A percentile compares a stretch with the other conserved stretches of the same genome.
phyloP scores from a whole-genome alignment of 169 alveolate genomes.

The Cryptosporidium meleagridis region DNA sequence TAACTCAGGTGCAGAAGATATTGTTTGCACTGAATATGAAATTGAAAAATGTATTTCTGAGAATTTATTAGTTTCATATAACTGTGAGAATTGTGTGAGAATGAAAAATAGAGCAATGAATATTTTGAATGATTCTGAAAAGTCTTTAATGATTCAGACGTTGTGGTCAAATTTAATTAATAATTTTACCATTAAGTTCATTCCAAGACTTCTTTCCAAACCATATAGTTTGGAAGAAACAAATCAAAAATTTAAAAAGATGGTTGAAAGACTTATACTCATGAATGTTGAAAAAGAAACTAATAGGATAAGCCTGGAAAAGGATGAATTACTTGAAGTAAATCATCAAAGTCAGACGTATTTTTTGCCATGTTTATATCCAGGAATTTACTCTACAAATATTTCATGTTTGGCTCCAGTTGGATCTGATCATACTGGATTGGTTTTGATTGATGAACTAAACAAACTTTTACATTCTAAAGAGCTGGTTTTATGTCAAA shows the following conservation, averaged over 20 bases:
- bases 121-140: conserved; percentile 21
- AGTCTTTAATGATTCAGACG: conserved; percentile 74
- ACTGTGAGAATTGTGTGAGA: conserved; percentile 19
- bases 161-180: conserved; percentile 82
- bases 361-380: background rate
- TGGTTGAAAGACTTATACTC: conserved; percentile 38
- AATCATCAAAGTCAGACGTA: background rate
- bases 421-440: conserved; percentile 24
- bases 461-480: conserved; percentile 4
- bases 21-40: background rate
- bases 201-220: conserved; percentile 83
- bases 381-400: conserved; percentile 10
- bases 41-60: background rate
- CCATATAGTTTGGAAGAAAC: conserved; percentile 77
- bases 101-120: conserved; percentile 35
- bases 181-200: conserved; percentile 82
- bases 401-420: conserved; percentile 6
- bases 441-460: conserved; percentile 33
- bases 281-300: conserved; percentile 64
- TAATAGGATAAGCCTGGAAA: conserved; percentile 73
- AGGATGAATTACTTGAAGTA: background rate
- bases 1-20: background rate
- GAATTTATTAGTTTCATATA: background rate
- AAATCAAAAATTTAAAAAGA: conserved; percentile 68
- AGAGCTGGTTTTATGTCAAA: conserved; percentile 27